Evolutionary conservation across 768 basidiomycete species (phyloP), one percentile per base, ranked within the genome.

Genomic region (Tylopilus sp.): DNA sequence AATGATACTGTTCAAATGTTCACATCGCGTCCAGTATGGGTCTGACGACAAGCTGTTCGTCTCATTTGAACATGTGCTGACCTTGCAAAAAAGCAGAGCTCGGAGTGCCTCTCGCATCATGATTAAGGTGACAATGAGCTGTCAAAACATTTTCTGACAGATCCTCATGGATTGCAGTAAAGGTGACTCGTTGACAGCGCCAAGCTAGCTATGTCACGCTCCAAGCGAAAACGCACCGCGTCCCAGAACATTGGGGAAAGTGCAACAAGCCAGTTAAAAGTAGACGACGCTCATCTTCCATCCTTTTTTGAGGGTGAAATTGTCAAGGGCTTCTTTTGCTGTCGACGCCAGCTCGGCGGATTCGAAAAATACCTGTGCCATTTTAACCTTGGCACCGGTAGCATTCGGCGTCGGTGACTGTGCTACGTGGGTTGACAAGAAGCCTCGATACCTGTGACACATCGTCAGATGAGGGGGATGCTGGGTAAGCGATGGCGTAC

Each of bases 221-320:
- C 17, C 45, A 12, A 40, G 17, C 22, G 13, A 45, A 41, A 37
- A n/a, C n/a, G n/a, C n/a, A n/a, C n/a, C n/a, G n/a, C n/a, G n/a
- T n/a, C n/a, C n/a, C n/a, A n/a, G n/a, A n/a, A n/a, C n/a, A n/a
- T n/a, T n/a, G 16, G 43, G 49, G 53, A 64, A 50, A 58, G 40
- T 45, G 51, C 52, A 52, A 48, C 50, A 55, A 45, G 50, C 40
- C 50, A 36, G 45, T 69, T 57, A 69, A 63, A 87, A 84, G 72
- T 82, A 93, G 40, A 76, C 78, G 52, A 94, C 90, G 46, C 78
- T 77, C 88, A 94, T 92, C 59, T 80, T 72, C 87, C 88, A 91
- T 37, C 83, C 89, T 63, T 87, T 87, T 74, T 94, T 93, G 62
- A 97, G 75, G 36, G 86, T 78, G 70, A 92, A 97, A 46, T 89